A percentile compares a stretch with the other conserved stretches of the same genome.
phyloP scores from a whole-genome alignment of 257 asterid species.

The Osmanthus fragrans region DNA sequence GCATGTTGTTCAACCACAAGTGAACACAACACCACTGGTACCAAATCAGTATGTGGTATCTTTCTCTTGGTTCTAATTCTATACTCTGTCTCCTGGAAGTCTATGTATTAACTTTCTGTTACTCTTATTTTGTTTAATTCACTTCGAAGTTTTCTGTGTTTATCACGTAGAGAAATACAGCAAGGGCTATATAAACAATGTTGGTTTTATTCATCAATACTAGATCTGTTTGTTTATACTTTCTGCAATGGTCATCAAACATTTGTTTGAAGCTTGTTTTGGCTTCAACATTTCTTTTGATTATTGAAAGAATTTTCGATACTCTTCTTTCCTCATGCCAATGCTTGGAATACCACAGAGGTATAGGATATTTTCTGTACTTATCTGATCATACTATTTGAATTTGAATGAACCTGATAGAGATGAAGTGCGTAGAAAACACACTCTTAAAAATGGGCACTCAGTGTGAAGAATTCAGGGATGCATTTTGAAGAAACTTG shows the following conservation, averaged over 20 bases:
- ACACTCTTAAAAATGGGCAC: background rate
- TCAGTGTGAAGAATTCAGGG: background rate
- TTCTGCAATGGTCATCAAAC: background rate
- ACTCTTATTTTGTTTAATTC: conserved; percentile 18
- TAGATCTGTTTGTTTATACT: conserved; percentile 8
- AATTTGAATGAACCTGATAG: background rate
- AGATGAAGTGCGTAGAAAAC: background rate
- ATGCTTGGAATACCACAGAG: conserved; percentile 10
- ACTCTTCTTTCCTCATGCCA: conserved; percentile 8
- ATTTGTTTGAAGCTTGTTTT: background rate
- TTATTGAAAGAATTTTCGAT: background rate
- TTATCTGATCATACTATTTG: background rate
- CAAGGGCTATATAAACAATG: conserved; percentile 7
- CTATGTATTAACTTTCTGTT: conserved; percentile 16
- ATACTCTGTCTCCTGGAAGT: conserved; percentile 6
- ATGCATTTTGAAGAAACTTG: background rate
- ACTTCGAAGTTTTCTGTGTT: conserved; percentile 18
- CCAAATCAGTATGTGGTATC: conserved; percentile 71
- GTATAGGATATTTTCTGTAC: background rate
- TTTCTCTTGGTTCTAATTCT: conserved; percentile 25
- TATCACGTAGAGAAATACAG: conserved; percentile 11
- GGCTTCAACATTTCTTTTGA: background rate
- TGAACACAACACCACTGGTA: conserved; percentile 84
- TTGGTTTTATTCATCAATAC: conserved; percentile 3
- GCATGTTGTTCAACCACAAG: conserved; percentile 97